phyloP scores from a whole-genome alignment of 2,329 filamentous ascomycete genomes.

The Sporothrix humicola region DNA sequence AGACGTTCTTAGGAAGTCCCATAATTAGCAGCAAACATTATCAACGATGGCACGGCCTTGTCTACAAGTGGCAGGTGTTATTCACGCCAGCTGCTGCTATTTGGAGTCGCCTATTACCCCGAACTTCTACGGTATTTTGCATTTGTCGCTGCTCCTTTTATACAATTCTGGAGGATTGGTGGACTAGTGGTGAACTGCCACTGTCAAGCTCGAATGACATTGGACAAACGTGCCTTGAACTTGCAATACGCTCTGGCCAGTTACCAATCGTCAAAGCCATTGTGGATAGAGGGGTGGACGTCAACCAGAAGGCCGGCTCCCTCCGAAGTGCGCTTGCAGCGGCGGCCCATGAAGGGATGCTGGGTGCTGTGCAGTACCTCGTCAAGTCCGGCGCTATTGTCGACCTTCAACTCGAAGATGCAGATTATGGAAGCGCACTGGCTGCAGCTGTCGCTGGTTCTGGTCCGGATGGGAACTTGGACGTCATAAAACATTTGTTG shows the following conservation, averaged over 20 bases:
- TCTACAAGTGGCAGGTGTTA: too few species aligned
- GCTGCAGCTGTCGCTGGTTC: background rate
- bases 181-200: background rate
- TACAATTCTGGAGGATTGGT: background rate
- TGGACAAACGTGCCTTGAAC: background rate
- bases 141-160: background rate
- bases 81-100: too few species aligned
- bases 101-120: too few species aligned
- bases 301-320: background rate
- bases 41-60: background rate
- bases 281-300: background rate
- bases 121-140: background rate
- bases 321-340: background rate
- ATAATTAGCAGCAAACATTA: background rate
- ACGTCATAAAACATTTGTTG: too few species aligned
- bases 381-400: background rate
- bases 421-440: background rate
- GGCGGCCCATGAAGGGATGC: background rate
- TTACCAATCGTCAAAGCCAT: background rate
- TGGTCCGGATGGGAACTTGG: too few species aligned
- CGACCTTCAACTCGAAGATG: background rate
- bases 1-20: background rate
- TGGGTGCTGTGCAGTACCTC: background rate
- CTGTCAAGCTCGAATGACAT: background rate
- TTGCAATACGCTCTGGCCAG: background rate